Evolutionary conservation across 2,329 filamentous ascomycete species (phyloP).

Genomic region (Nemania serpens): DNA sequence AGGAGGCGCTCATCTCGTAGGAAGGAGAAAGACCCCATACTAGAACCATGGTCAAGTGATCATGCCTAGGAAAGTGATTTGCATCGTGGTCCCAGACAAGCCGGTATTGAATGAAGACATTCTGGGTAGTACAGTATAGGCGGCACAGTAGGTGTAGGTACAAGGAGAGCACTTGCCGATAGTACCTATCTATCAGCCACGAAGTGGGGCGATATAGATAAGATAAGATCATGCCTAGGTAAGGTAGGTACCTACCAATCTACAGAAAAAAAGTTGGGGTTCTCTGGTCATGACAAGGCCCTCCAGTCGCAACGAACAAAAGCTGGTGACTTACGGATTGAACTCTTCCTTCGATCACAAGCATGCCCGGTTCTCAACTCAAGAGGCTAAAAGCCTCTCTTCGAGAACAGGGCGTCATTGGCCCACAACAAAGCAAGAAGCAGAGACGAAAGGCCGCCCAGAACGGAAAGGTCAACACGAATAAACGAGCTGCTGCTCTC

Average conservation of each 20-base stretch:
- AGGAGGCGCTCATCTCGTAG: conserved; percentile 59
- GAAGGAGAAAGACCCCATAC: conserved; percentile 48
- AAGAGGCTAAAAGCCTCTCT: conserved; percentile 94
- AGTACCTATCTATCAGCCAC: no score
- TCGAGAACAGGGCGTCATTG: conserved; percentile 84
- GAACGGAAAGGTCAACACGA: conserved; percentile 65
- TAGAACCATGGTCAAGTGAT: conserved; percentile 24
- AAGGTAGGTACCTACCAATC: neutral
- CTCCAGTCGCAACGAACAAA: conserved; percentile 17
- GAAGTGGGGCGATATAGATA: no score
- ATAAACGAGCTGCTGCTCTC: conserved; percentile 79
- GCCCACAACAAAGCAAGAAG: conserved; percentile 94
- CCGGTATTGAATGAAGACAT: neutral
- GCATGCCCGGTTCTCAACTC: conserved; percentile 93
- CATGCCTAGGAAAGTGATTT: neutral
- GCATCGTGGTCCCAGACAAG: neutral
- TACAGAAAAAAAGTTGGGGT: conserved; percentile 26
- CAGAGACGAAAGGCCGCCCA: conserved; percentile 77
- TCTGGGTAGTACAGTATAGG: no score
- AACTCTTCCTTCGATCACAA: conserved; percentile 26
- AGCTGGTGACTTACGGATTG: no score
- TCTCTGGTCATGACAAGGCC: conserved; percentile 5
- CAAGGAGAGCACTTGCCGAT: no score
- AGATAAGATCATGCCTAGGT: no score
- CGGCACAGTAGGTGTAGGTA: no score